Conservation (phyloP, 768 basidiomycete species). For the Hygrophorus russula region DNA sequence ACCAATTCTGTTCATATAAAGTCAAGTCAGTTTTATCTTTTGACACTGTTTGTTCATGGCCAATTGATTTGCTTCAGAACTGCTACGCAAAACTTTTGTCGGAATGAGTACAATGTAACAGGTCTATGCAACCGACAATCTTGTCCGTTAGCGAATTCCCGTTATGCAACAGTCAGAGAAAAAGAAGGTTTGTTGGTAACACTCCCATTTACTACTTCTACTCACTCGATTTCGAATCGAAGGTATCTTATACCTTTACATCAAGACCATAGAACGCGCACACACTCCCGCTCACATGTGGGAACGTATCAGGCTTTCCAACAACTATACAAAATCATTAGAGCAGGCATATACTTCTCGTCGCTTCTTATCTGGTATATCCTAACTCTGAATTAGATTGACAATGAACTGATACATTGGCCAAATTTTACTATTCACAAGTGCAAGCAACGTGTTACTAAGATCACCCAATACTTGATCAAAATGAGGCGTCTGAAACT, state of each 20-base stretch:
- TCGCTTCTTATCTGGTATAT: background rate
- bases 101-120: slow-evolving; percentile 97
- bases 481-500: slow-evolving; percentile 91
- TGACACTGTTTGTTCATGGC: background rate
- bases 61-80: slow-evolving; percentile 41
- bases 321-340: slow-evolving; percentile 90
- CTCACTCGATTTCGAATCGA: slow-evolving; percentile 14
- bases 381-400: slow-evolving; percentile 51
- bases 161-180: slow-evolving; percentile 97
- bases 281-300: slow-evolving; percentile 97
- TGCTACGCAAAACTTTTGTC: slow-evolving; percentile 92
- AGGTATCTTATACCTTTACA: slow-evolving; percentile 86
- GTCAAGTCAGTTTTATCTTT: slow-evolving; percentile 66
- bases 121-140: slow-evolving; percentile 92
- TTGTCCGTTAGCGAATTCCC: slow-evolving; percentile 95
- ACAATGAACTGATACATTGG: slow-evolving; percentile 94
- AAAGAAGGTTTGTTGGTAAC: slow-evolving; percentile 58
- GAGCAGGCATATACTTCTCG: slow-evolving; percentile 58
- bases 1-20: slow-evolving; percentile 98
- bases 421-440: slow-evolving; percentile 96
- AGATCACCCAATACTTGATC: slow-evolving; percentile 98
- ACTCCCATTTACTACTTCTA: background rate
- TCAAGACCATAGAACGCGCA: slow-evolving; percentile 96
- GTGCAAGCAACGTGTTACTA: slow-evolving; percentile 98
- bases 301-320: slow-evolving; percentile 88